Evolutionary conservation across 768 basidiomycete genomes (phyloP), one percentile per base, ranked within the genome.

Genomic region (Amanita inopinata): DNA sequence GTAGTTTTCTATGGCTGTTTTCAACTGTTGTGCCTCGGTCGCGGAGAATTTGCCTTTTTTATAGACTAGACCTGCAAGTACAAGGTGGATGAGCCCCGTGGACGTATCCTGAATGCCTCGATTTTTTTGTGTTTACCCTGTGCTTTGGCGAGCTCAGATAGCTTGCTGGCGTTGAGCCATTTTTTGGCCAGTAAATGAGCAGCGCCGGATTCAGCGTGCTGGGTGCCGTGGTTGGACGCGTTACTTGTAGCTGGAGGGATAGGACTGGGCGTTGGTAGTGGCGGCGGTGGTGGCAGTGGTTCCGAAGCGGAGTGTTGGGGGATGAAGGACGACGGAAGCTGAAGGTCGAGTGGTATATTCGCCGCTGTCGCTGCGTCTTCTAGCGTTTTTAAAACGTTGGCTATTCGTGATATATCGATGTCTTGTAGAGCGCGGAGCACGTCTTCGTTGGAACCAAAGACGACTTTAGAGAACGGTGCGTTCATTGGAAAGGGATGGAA

Each of bases 21-120:
- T 69, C 1, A 89, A 59, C 48, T 80, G 79, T 18, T 76, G 69
- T 45, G 78, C 82, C 53, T 91, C 87, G 31, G 78, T 77, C 0
- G 80, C 74, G 17, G 85, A 87, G 53, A 91, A 91, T 55, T 86
- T 89, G 10, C 87, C 87, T 59, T 88, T 88, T 62, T 82, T 88
- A 58, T 86, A 89, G 2, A 84, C 72, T n/a, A 90, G 72, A 23
- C 85, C 86, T 89, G 45, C 17, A 46, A n/a, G n/a, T n/a, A n/a
- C n/a, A n/a, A n/a, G n/a, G n/a, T n/a, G n/a, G n/a, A n/a, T n/a
- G n/a, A n/a, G n/a, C n/a, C n/a, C n/a, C n/a, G n/a, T n/a, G n/a
- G n/a, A n/a, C n/a, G n/a, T n/a, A n/a, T n/a, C n/a, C n/a, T 15
- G 14, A 24, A 24, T 30, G 9, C 17, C 30, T 24, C 10, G 15